Evolutionary conservation across 2,329 filamentous ascomycete species (phyloP).

Genomic region (Aspergillus persii): DNA sequence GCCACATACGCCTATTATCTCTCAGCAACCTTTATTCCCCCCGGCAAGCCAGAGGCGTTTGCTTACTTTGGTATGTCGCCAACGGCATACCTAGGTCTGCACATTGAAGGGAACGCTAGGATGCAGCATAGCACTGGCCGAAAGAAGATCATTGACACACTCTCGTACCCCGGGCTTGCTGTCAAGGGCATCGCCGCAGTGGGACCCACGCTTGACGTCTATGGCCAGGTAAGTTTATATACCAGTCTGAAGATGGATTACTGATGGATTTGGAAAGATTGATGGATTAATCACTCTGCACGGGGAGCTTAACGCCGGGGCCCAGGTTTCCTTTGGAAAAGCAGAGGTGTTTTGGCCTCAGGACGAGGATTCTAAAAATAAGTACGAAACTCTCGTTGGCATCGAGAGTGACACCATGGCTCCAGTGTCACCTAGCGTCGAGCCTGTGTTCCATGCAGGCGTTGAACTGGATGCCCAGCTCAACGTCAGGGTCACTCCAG

Average conservation of each 20-base stretch:
- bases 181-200: constrained; percentile 25
- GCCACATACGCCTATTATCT: constrained; percentile 25
- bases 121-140: constrained; percentile 12
- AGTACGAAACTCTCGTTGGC: no score
- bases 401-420: neutral
- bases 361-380: constrained; percentile 6
- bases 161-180: constrained; percentile 23
- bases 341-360: constrained; percentile 21
- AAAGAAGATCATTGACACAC: constrained; percentile 20
- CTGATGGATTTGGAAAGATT: constrained; percentile 2
- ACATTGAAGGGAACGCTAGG: constrained; percentile 15
- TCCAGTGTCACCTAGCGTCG: neutral
- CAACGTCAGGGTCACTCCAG: constrained; percentile 15
- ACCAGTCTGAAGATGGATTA: no score
- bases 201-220: constrained; percentile 22
- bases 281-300: constrained; percentile 8
- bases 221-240: constrained; percentile 11
- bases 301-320: constrained; percentile 15
- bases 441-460: constrained; percentile 15
- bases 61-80: constrained; percentile 16
- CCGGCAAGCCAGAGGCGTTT: constrained; percentile 7
- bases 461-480: constrained; percentile 13
- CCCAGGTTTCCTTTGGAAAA: constrained; percentile 14
- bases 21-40: constrained; percentile 22
- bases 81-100: constrained; percentile 9